phyloP scores from a whole-genome alignment of 257 asterid genomes.

The Nicotiana attenuata region DNA sequence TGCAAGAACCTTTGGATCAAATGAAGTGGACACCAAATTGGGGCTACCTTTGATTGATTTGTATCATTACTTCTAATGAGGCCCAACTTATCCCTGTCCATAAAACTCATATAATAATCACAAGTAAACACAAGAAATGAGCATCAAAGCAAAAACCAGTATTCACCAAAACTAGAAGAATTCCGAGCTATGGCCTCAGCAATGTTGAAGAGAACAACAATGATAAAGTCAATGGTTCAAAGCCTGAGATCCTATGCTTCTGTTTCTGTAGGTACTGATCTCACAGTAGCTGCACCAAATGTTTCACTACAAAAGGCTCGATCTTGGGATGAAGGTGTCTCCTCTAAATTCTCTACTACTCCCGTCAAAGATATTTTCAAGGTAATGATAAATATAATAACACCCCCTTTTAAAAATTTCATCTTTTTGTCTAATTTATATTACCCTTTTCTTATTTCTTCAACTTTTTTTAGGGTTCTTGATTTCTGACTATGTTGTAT shows the following conservation, averaged over 20 bases:
- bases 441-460: not conserved
- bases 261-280: slow-evolving; percentile 69
- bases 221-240: slow-evolving; percentile 34
- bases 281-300: slow-evolving; percentile 62
- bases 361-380: slow-evolving; percentile 67
- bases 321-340: slow-evolving; percentile 93
- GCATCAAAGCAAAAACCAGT: not conserved
- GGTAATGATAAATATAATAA: slow-evolving; percentile 27
- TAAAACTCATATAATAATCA: not conserved
- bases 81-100: not conserved
- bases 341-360: slow-evolving; percentile 80
- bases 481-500: slow-evolving; percentile 1
- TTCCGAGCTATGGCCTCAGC: slow-evolving; percentile 42
- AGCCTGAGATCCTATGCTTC: slow-evolving; percentile 67
- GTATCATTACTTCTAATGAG: not conserved
- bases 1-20: not conserved
- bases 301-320: slow-evolving; percentile 87
- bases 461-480: slow-evolving; percentile 17
- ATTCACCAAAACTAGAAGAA: not conserved
- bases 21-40: not conserved
- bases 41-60: not conserved
- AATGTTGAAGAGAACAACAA: slow-evolving; percentile 44
- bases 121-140: not conserved
- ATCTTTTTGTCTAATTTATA: not conserved
- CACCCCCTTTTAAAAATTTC: not conserved